Conservation (phyloP, 257 asterid genomes). For the Parsonsia alboflavescens region DNA sequence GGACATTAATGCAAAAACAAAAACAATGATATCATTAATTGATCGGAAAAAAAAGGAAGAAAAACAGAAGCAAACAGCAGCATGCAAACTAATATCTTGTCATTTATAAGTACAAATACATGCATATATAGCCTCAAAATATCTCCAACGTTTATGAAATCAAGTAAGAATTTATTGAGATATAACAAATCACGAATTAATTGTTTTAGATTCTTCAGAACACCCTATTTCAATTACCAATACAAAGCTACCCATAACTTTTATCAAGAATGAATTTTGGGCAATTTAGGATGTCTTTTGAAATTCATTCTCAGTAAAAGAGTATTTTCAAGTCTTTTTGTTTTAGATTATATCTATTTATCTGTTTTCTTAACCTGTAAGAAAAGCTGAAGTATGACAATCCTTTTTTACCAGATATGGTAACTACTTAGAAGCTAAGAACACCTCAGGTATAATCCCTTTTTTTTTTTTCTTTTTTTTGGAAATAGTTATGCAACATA, state of each 20-base stretch:
- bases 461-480: too few relatives aligned
- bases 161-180: neutral
- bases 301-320: neutral
- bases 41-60: neutral
- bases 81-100: neutral
- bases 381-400: neutral
- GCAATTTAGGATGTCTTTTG: neutral
- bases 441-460: neutral
- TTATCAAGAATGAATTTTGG: neutral
- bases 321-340: neutral
- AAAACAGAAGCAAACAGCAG: neutral
- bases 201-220: neutral
- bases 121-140: neutral
- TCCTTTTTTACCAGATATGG: neutral
- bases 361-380: neutral
- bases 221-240: neutral
- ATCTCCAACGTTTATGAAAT: neutral
- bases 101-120: neutral
- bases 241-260: neutral
- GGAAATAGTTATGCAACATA: neutral
- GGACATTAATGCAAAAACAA: constrained; percentile 1
- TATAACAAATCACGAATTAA: neutral
- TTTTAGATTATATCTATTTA: neutral
- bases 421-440: neutral
- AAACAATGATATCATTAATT: neutral